A percentile compares a stretch with the other conserved stretches of the same genome.
Conservation (phyloP, 371 early-diverging fungal species). For the Scutellospora calospora region DNA sequence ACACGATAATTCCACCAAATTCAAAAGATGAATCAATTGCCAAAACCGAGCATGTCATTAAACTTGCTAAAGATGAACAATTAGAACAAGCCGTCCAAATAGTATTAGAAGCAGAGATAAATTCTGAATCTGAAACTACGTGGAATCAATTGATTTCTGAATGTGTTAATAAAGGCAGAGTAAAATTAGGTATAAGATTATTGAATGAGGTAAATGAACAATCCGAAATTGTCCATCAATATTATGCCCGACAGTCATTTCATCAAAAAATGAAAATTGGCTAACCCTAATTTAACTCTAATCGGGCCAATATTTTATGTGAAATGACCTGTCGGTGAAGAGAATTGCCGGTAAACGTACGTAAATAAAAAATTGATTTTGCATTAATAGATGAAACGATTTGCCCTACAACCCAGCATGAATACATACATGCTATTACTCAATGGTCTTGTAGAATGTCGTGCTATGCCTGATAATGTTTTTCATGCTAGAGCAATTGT, state of each 20-base stretch:
- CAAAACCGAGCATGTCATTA: background rate
- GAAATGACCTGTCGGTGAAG: no score
- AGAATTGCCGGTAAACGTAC: no score
- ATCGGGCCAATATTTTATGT: no score
- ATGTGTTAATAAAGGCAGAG: constrained; percentile 12
- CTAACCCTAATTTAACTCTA: no score
- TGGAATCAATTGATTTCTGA: constrained; percentile 17
- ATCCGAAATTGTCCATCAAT: no score
- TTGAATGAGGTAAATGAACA: background rate
- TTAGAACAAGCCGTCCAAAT: background rate
- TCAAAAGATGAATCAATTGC: no score
- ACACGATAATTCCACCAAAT: no score
- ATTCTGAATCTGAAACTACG: background rate
- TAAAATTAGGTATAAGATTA: background rate
- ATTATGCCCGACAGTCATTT: no score
- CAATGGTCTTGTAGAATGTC: constrained; percentile 49
- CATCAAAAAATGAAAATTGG: no score
- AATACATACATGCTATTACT: constrained; percentile 54
- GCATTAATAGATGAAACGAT: constrained; percentile 53
- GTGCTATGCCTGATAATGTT: constrained; percentile 47
- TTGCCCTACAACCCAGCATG: constrained; percentile 50
- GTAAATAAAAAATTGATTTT: background rate
- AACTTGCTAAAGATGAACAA: background rate
- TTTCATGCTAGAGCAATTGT: constrained; percentile 47
- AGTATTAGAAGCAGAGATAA: constrained; percentile 3